Conservation (phyloP, 805 yeast genomes). For the Candida qinlingensis region DNA sequence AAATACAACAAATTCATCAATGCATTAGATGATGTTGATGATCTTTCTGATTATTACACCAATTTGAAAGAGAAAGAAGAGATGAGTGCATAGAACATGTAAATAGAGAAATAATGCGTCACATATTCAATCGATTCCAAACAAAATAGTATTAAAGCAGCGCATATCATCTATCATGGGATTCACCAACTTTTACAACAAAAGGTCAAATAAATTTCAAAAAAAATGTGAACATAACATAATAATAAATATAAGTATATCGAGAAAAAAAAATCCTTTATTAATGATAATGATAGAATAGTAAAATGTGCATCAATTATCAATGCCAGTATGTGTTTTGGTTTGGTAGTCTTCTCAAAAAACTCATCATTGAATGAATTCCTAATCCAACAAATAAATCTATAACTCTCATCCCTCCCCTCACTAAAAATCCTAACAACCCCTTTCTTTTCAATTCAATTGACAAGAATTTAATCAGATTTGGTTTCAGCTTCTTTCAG, state of each 20-base stretch:
- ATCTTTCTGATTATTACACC: conserved; percentile 74
- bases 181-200: background rate
- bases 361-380: background rate
- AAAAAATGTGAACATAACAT: conserved; percentile 3
- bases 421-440: background rate
- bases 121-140: background rate
- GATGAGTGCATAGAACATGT: background rate
- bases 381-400: background rate
- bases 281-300: background rate
- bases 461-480: conserved; percentile 7
- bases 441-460: background rate
- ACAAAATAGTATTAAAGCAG: background rate
- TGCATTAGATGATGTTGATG: conserved; percentile 73
- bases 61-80: conserved; percentile 42
- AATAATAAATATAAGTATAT: conserved; percentile 3
- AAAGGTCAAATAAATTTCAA: background rate
- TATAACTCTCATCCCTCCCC: background rate
- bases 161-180: background rate
- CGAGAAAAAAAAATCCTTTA: conserved; percentile 1
- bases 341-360: background rate
- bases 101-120: background rate
- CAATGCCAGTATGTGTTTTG: conserved; percentile 5
- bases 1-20: conserved; percentile 52
- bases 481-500: conserved; percentile 14
- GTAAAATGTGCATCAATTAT: background rate